Evolutionary conservation across 2,329 filamentous ascomycete species (phyloP).

Genomic region (Magnaporthales sp.): DNA sequence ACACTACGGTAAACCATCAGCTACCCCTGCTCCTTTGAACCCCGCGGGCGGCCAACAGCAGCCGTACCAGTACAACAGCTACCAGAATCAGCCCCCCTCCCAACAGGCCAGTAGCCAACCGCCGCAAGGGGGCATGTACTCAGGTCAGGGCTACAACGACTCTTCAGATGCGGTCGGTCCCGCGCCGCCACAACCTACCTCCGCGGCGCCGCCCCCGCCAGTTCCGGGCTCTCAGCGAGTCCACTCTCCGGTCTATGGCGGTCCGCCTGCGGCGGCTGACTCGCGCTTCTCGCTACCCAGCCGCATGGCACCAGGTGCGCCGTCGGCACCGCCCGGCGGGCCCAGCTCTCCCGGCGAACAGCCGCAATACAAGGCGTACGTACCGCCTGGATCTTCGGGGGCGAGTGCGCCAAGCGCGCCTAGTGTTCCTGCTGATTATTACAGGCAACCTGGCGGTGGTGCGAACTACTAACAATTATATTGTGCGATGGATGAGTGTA

Average conservation of each 20-base stretch:
- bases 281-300: constrained; percentile 36
- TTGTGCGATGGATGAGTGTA: background rate
- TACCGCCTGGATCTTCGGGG: constrained; percentile 27
- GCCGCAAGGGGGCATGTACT: constrained; percentile 20
- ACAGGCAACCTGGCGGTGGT: constrained; percentile 29
- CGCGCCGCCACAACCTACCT: constrained; percentile 24
- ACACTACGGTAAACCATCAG: constrained; percentile 21
- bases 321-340: constrained; percentile 9
- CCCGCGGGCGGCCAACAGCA: constrained; percentile 19
- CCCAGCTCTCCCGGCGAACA: constrained; percentile 15
- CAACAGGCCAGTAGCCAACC: constrained; percentile 12
- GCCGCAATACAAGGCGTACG: constrained; percentile 53
- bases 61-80: constrained; percentile 30
- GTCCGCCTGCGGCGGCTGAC: constrained; percentile 32
- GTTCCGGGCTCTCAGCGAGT: constrained; percentile 20
- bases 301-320: constrained; percentile 6
- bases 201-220: constrained; percentile 33
- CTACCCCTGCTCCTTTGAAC: constrained; percentile 17
- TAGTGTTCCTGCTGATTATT: constrained; percentile 47
- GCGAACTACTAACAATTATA: constrained; percentile 11
- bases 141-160: constrained; percentile 21
- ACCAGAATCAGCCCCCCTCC: constrained; percentile 9
- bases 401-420: constrained; percentile 17
- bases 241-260: constrained; percentile 34
- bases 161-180: constrained; percentile 11